These are phyloP conservation scores for Quercus tomentella DNA, from an alignment of 331 rosid species.

Conservation along the genomic window DNA sequence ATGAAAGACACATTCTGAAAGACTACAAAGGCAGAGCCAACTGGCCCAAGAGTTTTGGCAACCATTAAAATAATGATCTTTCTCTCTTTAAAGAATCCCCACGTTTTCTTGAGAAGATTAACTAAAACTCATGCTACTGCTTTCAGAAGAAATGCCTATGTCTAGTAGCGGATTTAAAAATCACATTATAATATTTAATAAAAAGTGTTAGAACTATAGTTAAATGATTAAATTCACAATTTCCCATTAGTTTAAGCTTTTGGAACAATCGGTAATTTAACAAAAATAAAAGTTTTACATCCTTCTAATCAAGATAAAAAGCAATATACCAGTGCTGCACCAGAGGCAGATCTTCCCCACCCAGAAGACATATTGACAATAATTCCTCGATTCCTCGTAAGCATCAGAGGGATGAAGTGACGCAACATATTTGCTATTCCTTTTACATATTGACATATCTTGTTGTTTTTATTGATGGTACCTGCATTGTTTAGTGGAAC, in stretches of 20 bases:
- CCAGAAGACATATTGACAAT: constrained; percentile 92
- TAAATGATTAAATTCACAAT: too few species aligned
- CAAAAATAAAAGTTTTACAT: background rate
- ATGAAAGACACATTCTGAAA: too few species aligned
- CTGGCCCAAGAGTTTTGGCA: too few species aligned
- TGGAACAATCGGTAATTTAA: background rate
- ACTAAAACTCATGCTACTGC: background rate
- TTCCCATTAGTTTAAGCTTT: too few species aligned
- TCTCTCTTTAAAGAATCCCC: background rate
- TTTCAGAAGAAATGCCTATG: background rate
- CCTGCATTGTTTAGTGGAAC: constrained; percentile 77
- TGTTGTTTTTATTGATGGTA: constrained; percentile 67
- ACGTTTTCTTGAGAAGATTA: background rate
- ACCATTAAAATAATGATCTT: too few species aligned
- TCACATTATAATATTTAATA: background rate
- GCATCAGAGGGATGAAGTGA: constrained; percentile 75
- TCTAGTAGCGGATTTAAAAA: background rate
- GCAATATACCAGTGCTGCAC: constrained; percentile 59
- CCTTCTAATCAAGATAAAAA: background rate
- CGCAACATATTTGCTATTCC: constrained; percentile 71
- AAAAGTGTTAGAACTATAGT: too few species aligned
- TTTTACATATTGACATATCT: constrained; percentile 72
- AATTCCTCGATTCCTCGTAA: constrained; percentile 40
- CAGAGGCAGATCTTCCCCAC: constrained; percentile 96
- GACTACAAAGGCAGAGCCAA: too few species aligned